phyloP scores from a whole-genome alignment of 2,329 filamentous ascomycete genomes.

The Neoarthrinium moseri region DNA sequence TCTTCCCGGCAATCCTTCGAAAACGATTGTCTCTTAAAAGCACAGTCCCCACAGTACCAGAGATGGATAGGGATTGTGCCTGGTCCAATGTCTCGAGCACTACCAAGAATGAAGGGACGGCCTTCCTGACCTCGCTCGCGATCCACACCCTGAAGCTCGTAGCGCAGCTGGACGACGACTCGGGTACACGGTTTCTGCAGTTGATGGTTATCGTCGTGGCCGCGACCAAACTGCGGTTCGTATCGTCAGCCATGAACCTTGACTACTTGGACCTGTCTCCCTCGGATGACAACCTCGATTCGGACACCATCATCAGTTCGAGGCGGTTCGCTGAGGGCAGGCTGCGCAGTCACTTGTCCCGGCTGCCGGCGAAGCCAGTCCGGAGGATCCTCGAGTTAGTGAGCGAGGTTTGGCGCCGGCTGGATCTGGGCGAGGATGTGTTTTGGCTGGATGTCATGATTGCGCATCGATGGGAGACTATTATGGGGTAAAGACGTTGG shows the following conservation, averaged over 20 bases:
- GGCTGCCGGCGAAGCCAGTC: neutral
- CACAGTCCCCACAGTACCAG: too few relatives aligned
- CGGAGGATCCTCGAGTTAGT: neutral
- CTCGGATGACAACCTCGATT: neutral
- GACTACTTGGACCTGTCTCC: neutral
- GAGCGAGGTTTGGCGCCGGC: neutral
- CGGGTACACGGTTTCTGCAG: neutral
- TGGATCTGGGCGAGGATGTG: neutral
- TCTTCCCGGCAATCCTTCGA: neutral
- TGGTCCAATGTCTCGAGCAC: neutral
- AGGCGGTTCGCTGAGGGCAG: neutral
- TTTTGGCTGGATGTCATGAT: neutral
- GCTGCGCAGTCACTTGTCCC: neutral
- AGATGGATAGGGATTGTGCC: too few relatives aligned
- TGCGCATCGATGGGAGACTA: neutral
- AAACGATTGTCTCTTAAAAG: neutral
- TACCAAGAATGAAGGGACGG: neutral
- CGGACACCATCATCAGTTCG: neutral
- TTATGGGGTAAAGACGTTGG: neutral
- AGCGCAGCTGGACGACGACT: neutral
- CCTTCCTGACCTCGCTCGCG: neutral
- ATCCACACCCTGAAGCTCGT: neutral
- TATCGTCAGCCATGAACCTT: neutral
- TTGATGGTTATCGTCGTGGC: neutral
- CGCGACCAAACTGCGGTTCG: neutral